Conservation (phyloP, 1,284 basidiomycete genomes). For the Neotropicomus parvogracilis region DNA sequence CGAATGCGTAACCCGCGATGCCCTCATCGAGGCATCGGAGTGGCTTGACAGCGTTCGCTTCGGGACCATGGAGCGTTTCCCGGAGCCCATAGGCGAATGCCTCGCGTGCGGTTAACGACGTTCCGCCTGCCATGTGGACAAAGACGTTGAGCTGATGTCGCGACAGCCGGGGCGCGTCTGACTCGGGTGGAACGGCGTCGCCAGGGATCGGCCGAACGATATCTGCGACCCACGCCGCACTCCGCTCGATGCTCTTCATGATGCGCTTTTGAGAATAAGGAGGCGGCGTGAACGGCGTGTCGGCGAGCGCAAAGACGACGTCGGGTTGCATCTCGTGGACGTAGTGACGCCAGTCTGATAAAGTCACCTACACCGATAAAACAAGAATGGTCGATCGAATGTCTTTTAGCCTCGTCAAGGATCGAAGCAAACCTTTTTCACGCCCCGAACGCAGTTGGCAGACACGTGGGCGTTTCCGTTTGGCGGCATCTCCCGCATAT, state of each 20-base stretch:
- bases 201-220: constrained; percentile 38
- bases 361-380: constrained; percentile 45
- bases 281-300: constrained; percentile 60
- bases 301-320: constrained; percentile 65
- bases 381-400: not conserved
- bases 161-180: not conserved
- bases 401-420: not conserved
- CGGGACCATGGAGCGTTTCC: constrained; percentile 54
- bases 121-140: constrained; percentile 65
- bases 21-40: constrained; percentile 61
- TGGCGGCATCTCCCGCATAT: constrained; percentile 62
- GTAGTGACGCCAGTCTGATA: constrained; percentile 52
- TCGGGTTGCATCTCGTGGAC: constrained; percentile 58
- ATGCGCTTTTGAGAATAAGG: constrained; percentile 70
- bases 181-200: not conserved
- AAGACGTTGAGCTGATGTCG: constrained; percentile 45
- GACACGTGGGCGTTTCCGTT: constrained; percentile 59
- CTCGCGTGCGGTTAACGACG: constrained; percentile 50
- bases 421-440: constrained; percentile 52
- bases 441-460: constrained; percentile 62
- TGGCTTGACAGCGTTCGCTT: constrained; percentile 50
- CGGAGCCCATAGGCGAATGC: constrained; percentile 59
- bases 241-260: constrained; percentile 70
- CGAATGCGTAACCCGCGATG: constrained; percentile 63
- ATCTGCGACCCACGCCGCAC: constrained; percentile 56